Conservation (phyloP, 768 basidiomycete genomes). For the Dioszegia crocea region DNA sequence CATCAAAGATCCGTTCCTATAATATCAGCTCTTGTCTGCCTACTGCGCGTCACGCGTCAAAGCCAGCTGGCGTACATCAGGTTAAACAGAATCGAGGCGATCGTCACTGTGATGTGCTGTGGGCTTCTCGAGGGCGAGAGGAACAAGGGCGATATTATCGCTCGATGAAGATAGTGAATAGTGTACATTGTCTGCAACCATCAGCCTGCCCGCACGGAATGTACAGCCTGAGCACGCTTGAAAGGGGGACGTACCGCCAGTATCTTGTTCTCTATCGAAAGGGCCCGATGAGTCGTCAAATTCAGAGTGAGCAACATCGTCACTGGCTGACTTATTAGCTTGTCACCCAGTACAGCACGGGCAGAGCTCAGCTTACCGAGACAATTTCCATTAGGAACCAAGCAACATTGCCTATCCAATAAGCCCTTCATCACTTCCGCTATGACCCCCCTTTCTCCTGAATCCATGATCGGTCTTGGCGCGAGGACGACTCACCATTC, state of each 20-base stretch:
- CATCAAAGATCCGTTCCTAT: conserved; percentile 36
- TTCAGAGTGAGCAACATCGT: conserved; percentile 34
- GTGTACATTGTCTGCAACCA: conserved; percentile 60
- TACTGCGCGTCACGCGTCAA: conserved; percentile 46
- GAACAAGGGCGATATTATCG: conserved; percentile 71
- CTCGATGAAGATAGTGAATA: conserved; percentile 77
- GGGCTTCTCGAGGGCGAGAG: conserved; percentile 70
- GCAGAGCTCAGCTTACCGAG: conserved; percentile 24
- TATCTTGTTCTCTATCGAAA: conserved; percentile 16
- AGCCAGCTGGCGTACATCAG: conserved; percentile 56
- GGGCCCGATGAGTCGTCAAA: conserved; percentile 5
- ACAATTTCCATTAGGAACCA: conserved; percentile 47
- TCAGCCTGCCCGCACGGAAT: too few relatives aligned
- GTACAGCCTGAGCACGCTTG: too few relatives aligned
- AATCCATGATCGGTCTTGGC: too few relatives aligned
- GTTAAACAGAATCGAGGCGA: conserved; percentile 65
- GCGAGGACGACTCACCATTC: conserved; percentile 55
- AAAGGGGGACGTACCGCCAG: conserved; percentile 24
- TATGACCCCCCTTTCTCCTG: too few relatives aligned
- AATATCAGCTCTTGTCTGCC: background rate
- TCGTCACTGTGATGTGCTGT: conserved; percentile 64
- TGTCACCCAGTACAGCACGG: background rate
- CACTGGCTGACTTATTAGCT: conserved; percentile 25
- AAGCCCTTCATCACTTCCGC: background rate
- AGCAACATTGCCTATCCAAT: conserved; percentile 36